A percentile compares a stretch with the other conserved stretches of the same genome.
Evolutionary conservation across 305 asterid species (phyloP).

Genomic region (Caryopteris hybrid): DNA sequence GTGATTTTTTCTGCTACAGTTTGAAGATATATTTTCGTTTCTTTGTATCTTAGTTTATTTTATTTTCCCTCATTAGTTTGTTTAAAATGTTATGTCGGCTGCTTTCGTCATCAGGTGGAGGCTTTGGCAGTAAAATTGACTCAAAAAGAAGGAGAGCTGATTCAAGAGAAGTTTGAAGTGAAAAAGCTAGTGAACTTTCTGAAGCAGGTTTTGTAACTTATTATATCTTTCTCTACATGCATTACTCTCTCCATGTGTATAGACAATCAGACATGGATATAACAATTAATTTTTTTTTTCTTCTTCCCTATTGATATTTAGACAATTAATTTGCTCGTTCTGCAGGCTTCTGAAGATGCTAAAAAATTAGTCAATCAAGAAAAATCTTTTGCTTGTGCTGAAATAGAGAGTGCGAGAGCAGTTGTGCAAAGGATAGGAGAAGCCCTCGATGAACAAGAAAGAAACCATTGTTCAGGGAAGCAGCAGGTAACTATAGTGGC

Average conservation of each 20-base stretch:
- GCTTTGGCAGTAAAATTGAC: constrained; percentile 93
- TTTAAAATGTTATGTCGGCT: not conserved
- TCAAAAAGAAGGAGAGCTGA: constrained; percentile 95
- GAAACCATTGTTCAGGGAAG: constrained; percentile 61
- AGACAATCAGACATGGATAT: not conserved
- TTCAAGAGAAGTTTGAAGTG: constrained; percentile 97
- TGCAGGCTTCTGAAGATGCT: constrained; percentile 98
- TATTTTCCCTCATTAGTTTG: not conserved
- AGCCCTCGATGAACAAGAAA: constrained; percentile 94
- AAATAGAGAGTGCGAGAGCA: constrained; percentile 94
- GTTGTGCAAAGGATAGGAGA: constrained; percentile 97
- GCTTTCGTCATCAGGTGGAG: constrained; percentile 59
- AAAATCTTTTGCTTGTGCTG: constrained; percentile 98
- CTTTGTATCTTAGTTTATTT: no score
- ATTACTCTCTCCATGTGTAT: not conserved
- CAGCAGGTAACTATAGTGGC: constrained; percentile 38
- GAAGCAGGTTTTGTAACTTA: constrained; percentile 59
- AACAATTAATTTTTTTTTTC: not conserved
- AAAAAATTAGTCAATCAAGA: constrained; percentile 95
- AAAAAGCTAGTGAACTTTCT: constrained; percentile 87
- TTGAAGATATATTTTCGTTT: not conserved
- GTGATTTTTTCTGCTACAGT: not conserved
- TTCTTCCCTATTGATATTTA: not conserved
- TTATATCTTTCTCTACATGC: not conserved
- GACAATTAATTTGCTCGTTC: constrained; percentile 8